These are phyloP conservation scores for Chlorella sp. DNA, from an alignment of 139 green algal genomes.

Conservation along the genomic window DNA sequence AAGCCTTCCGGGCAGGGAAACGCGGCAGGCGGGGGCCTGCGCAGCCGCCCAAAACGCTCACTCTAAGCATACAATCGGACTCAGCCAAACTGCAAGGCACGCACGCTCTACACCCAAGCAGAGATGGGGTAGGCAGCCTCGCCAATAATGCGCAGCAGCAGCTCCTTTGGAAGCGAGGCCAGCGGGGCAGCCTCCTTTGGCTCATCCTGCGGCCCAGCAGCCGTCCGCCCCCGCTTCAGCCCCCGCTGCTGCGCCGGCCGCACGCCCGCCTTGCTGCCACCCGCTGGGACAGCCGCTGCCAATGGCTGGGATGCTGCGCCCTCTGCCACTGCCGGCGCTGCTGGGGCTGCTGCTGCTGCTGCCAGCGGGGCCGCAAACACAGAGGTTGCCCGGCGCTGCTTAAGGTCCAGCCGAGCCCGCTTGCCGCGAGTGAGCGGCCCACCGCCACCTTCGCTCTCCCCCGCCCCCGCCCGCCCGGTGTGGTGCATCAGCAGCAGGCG, in stretches of 20 bases:
- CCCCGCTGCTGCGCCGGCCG: not conserved
- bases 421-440: not conserved
- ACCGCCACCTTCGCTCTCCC: too few species aligned
- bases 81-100: too few species aligned
- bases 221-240: not conserved
- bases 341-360: not conserved
- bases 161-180: not conserved
- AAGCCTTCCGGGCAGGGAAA: too few species aligned
- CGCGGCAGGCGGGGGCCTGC: too few species aligned
- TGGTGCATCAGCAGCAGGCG: constrained; percentile 16
- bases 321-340: not conserved
- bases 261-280: not conserved
- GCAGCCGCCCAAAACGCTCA: too few species aligned
- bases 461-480: not conserved
- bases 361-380: not conserved
- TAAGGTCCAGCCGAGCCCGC: not conserved
- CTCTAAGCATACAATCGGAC: too few species aligned
- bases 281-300: not conserved
- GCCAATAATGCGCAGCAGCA: constrained; percentile 15
- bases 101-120: not conserved
- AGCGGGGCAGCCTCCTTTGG: not conserved
- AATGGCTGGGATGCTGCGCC: not conserved
- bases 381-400: not conserved
- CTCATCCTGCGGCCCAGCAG: not conserved
- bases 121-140: constrained; percentile 10